These are phyloP conservation scores for Aquilaria malaccensis DNA, from an alignment of 345 rosid species.

Conservation along the genomic window DNA sequence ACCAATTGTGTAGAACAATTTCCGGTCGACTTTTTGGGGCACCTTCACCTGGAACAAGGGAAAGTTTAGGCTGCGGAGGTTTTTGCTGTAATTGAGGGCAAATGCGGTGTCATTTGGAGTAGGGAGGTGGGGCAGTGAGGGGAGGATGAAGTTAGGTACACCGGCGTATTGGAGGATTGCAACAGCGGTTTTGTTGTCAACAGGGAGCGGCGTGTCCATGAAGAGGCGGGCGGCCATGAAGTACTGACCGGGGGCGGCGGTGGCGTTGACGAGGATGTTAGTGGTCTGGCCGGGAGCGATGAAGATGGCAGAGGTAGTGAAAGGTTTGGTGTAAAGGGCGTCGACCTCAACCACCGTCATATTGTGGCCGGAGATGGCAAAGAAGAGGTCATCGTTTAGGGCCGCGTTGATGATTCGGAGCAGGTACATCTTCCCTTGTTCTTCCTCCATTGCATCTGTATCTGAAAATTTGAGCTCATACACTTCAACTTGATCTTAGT, in stretches of 20 bases:
- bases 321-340: conserved; percentile 55
- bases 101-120: conserved; percentile 48
- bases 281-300: conserved; percentile 95
- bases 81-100: conserved; percentile 28
- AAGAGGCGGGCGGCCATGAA: conserved; percentile 76
- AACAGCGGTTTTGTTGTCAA: conserved; percentile 76
- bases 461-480: conserved; percentile 23
- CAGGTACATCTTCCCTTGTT: conserved; percentile 46
- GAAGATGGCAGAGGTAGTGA: conserved; percentile 33
- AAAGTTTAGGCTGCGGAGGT: conserved; percentile 39
- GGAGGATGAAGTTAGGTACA: conserved; percentile 47
- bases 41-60: conserved; percentile 42
- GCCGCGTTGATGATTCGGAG: conserved; percentile 66
- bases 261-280: conserved; percentile 61
- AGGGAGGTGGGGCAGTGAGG: conserved; percentile 40
- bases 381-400: conserved; percentile 81
- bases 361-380: conserved; percentile 64
- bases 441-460: conserved; percentile 53
- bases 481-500: not conserved
- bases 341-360: conserved; percentile 71
- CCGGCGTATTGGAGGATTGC: conserved; percentile 78
- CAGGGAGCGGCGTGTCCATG: conserved; percentile 70
- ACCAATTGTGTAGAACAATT: conserved; percentile 50
- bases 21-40: conserved; percentile 39
- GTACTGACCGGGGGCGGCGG: conserved; percentile 39